These are phyloP conservation scores for Fraxinus platypoda DNA, from an alignment of 305 asterid species.

Conservation along the genomic window DNA sequence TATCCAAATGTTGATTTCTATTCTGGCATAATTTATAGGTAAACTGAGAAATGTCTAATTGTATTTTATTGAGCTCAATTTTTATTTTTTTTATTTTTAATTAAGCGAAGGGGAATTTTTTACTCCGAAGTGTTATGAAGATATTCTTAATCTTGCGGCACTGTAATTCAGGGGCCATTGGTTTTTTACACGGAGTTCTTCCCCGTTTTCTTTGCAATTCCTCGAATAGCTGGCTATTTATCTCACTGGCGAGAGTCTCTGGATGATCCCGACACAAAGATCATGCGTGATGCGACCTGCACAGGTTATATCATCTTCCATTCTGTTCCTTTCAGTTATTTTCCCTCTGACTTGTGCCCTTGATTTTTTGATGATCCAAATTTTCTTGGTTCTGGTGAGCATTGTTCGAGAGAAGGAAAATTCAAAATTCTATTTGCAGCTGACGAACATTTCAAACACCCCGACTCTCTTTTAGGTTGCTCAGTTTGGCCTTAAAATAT, in stretches of 20 bases:
- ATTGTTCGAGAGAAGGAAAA: not conserved
- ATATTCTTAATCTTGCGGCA: not conserved
- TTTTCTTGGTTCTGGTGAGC: not conserved
- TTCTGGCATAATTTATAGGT: conserved; percentile 95
- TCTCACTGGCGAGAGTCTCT: conserved; percentile 97
- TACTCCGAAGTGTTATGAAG: not conserved
- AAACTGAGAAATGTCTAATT: conserved; percentile 4
- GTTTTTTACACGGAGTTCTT: conserved; percentile 93
- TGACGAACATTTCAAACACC: not conserved
- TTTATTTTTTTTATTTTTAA: not conserved
- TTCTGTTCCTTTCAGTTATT: not conserved
- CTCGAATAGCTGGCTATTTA: conserved; percentile 98
- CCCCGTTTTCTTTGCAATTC: conserved; percentile 89
- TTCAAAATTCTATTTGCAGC: not conserved
- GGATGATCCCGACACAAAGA: conserved; percentile 92
- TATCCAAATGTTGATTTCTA: conserved; percentile 97
- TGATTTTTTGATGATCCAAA: not conserved
- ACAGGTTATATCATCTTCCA: conserved; percentile 46
- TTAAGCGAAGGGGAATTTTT: not conserved
- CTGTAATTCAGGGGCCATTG: conserved; percentile 74
- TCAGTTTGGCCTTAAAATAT: not conserved
- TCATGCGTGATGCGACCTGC: conserved; percentile 98
- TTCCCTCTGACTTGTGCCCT: not conserved
- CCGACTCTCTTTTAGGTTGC: not conserved
- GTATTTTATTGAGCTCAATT: not conserved